Conservation (phyloP, 805 yeast species). For the Sugiyamaella boreocaroliniensis region DNA sequence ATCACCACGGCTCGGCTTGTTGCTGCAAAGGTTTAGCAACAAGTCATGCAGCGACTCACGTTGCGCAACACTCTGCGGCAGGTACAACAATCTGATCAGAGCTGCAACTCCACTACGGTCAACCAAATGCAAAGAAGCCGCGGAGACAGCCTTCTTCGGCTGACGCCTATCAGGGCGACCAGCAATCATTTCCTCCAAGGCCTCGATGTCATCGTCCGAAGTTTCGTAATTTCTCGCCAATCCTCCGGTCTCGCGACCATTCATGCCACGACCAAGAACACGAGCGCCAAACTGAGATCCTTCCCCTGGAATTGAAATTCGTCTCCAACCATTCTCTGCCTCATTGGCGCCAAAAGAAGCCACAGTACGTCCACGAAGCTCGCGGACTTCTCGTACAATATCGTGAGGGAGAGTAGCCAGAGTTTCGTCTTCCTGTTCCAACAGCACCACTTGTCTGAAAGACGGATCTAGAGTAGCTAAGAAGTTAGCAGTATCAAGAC, state of each 20-base stretch:
- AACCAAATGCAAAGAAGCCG: constrained; percentile 50
- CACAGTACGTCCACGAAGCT: constrained; percentile 19
- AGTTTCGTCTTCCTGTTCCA: constrained; percentile 29
- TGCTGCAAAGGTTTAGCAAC: constrained; percentile 59
- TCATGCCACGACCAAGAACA: constrained; percentile 14
- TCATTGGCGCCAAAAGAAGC: constrained; percentile 10
- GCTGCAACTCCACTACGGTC: constrained; percentile 75
- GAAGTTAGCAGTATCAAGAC: constrained; percentile 26
- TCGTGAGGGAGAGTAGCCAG: constrained; percentile 27
- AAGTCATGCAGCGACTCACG: constrained; percentile 61
- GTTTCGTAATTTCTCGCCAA: constrained; percentile 32
- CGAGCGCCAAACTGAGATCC: neutral
- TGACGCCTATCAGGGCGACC: neutral
- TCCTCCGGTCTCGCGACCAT: constrained; percentile 23
- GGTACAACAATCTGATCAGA: constrained; percentile 59
- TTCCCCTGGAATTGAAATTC: neutral
- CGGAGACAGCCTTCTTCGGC: constrained; percentile 15
- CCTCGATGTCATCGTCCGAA: constrained; percentile 13
- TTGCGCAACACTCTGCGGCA: constrained; percentile 55
- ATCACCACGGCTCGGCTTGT: constrained; percentile 73
- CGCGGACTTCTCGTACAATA: constrained; percentile 29
- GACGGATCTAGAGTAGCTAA: constrained; percentile 29
- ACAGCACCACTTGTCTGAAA: constrained; percentile 27
- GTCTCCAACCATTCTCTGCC: constrained; percentile 5
- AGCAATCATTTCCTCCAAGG: constrained; percentile 1